A percentile compares a stretch with the other conserved stretches of the same genome.
These are phyloP conservation scores for Umbelopsis ramanniana DNA, from an alignment of 192 early-diverging fungal genomes.

Conservation along the genomic window DNA sequence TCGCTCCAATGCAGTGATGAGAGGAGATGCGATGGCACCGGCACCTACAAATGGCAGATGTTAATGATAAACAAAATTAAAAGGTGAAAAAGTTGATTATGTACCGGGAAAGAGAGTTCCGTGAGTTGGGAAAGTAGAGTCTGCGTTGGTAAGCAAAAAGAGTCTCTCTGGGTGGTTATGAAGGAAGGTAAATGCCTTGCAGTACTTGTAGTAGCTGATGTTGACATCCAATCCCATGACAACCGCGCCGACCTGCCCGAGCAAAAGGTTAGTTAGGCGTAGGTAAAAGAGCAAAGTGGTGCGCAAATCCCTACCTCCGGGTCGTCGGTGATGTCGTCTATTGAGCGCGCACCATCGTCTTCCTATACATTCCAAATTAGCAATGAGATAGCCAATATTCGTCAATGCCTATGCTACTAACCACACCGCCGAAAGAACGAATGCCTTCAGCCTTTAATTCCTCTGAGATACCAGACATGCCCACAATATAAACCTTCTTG, in stretches of 20 bases:
- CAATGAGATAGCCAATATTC: not conserved
- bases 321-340: conserved; percentile 58
- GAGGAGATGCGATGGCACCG: conserved; percentile 78
- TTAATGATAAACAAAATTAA: not conserved
- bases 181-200: conserved; percentile 90
- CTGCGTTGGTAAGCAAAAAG: conserved; percentile 94
- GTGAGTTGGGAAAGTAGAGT: conserved; percentile 86
- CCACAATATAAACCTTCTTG: conserved; percentile 93
- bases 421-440: conserved; percentile 52
- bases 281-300: not conserved
- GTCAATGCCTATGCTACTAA: conserved; percentile 27
- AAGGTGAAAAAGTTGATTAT: not conserved
- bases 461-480: conserved; percentile 83
- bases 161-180: conserved; percentile 66
- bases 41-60: conserved; percentile 52
- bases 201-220: conserved; percentile 92
- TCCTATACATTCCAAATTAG: conserved; percentile 6
- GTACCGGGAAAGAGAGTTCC: conserved; percentile 75
- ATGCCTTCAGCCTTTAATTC: conserved; percentile 88
- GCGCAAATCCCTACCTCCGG: conserved; percentile 36
- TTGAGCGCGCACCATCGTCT: conserved; percentile 55
- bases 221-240: conserved; percentile 91
- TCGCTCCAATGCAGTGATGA: conserved; percentile 77
- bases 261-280: not conserved
- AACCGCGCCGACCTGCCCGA: conserved; percentile 77